Evolutionary conservation across 2,329 filamentous ascomycete species (phyloP), one percentile per base, ranked within the genome.

Genomic region (Penicillium oxalicum): DNA sequence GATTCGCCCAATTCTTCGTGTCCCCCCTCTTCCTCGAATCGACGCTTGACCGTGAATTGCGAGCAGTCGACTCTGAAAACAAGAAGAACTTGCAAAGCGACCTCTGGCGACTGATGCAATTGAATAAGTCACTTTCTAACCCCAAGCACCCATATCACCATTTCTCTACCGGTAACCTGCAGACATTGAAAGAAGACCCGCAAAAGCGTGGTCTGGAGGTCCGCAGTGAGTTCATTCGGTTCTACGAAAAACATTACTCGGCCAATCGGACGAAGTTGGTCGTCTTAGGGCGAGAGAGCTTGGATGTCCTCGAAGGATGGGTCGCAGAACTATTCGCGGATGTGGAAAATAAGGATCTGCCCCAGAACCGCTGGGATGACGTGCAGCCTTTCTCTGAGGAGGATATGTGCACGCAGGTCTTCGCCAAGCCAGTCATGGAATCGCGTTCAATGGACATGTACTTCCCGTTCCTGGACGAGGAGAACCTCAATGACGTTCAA

Each of bases 11-110:
- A 66, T 96, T 96, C 72, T 96, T 96, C 68, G 84, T 95, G 56
- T 80, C 86, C 53, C 91, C 91, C 0, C 77, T 96, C 32, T 96
- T 96, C 67, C 77, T 94, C 8, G 83, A 86, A 46, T 88, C 83
- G 56, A 93, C 90, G 0, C 70, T 96, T 42, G 91, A 96, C 60
- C 81, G 91, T 43, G 91, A 96, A 71, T 76, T 96, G 53, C 83
- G 80, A 56, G 91, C 91, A 1, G 91, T 96, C 18, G 90, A 96
- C 64, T 95, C 90, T 4, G 91, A 96, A 69, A 95, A 96, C 73
- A 95, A 95, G 78, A 96, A 96, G 79, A 96, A 96, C 60, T 74
- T 96, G 42, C 91, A 96, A 71, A 91, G 82, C 65, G 91, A 96
- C 63, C 80, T 81, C 48, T 95, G 91, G 89, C 82, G 91, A 12